phyloP scores from a whole-genome alignment of 2,329 filamentous ascomycete genomes.

The Apiospora sp. region DNA sequence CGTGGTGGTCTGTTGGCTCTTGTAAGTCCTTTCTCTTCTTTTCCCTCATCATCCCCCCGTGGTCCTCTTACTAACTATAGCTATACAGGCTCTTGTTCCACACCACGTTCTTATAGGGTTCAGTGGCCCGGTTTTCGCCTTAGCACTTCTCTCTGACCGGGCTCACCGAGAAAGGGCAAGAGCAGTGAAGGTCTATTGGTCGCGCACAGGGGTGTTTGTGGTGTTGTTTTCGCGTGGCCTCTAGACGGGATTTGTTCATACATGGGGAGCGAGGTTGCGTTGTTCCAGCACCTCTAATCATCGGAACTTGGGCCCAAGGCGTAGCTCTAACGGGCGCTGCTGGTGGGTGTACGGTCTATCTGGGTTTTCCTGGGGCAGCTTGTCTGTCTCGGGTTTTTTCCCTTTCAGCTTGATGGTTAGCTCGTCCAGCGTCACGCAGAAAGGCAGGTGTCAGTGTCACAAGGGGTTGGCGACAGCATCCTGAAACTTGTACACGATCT shows the following conservation, averaged over 20 bases:
- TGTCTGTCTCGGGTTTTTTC: constrained; percentile 13
- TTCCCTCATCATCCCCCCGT: background rate
- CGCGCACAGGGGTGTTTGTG: background rate
- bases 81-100: background rate
- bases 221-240: constrained; percentile 7
- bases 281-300: constrained; percentile 9
- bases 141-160: background rate
- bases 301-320: constrained; percentile 3
- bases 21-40: background rate
- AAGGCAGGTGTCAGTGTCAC: background rate
- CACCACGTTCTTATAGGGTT: background rate
- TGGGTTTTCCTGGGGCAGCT: constrained; percentile 10
- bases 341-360: constrained; percentile 12
- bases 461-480: background rate
- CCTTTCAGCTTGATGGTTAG: constrained; percentile 11
- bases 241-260: background rate
- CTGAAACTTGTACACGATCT: too few species aligned
- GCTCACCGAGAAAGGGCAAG: background rate
- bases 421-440: constrained; percentile 21
- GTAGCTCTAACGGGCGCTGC: constrained; percentile 14
- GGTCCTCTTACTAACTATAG: background rate
- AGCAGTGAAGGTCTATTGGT: constrained; percentile 1
- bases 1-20: background rate
- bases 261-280: constrained; percentile 11
- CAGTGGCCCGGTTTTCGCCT: background rate